Conservation (phyloP, 306 rosid genomes). For the Cucumis hystrix region DNA sequence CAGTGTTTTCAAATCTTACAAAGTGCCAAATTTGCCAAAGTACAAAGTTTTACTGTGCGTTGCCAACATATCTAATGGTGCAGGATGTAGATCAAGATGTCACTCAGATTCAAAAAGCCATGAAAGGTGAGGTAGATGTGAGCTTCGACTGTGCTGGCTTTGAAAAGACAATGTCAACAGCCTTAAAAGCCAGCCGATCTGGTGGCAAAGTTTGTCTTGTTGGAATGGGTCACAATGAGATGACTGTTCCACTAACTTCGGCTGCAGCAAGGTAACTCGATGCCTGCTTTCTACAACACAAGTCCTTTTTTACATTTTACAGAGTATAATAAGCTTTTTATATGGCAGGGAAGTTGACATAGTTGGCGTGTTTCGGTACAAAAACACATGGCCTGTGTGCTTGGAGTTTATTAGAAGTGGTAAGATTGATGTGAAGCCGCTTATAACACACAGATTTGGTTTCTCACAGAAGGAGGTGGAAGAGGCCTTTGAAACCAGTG, state of each 20-base stretch:
- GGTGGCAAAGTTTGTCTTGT: slow-evolving; percentile 90
- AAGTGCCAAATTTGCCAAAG: neutral
- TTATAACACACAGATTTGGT: slow-evolving; percentile 77
- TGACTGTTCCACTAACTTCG: slow-evolving; percentile 59
- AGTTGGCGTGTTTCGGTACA: slow-evolving; percentile 71
- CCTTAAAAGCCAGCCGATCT: slow-evolving; percentile 47
- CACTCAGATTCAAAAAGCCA: slow-evolving; percentile 14
- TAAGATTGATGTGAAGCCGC: slow-evolving; percentile 72
- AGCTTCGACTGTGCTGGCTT: slow-evolving; percentile 74
- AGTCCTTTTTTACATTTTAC: neutral
- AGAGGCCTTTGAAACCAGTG: slow-evolving; percentile 88
- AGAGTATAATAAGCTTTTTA: neutral
- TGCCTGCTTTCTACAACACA: neutral
- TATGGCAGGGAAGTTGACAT: slow-evolving; percentile 70
- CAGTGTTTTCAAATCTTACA: neutral
- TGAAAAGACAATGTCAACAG: slow-evolving; percentile 76
- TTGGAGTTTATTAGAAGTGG: slow-evolving; percentile 77
- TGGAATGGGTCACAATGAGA: slow-evolving; percentile 55
- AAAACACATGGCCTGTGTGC: slow-evolving; percentile 91
- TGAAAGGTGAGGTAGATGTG: slow-evolving; percentile 47
- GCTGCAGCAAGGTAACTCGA: slow-evolving; percentile 55
- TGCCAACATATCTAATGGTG: too few relatives aligned
- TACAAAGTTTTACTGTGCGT: neutral
- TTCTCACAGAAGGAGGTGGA: slow-evolving; percentile 78
- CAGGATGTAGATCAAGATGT: too few relatives aligned